Evolutionary conservation across 2,329 filamentous ascomycete genomes (phyloP).

Genomic region (Sporothrix protearum): DNA sequence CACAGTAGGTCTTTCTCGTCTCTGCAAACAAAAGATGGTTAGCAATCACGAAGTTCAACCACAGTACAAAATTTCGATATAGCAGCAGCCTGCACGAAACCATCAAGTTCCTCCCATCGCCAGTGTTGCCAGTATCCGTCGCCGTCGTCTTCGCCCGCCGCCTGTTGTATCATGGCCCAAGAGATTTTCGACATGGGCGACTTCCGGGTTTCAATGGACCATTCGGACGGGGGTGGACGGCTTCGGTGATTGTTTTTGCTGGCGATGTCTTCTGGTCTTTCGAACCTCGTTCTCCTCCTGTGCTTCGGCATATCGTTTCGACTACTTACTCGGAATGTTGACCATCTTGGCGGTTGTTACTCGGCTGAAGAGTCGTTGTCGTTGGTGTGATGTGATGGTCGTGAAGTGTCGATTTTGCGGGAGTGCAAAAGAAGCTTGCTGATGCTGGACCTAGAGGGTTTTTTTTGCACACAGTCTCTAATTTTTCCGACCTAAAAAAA

Average conservation of each 20-base stretch:
- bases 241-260: background rate
- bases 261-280: background rate
- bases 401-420: conserved; percentile 22
- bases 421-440: conserved; percentile 4
- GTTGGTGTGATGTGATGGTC: conserved; percentile 21
- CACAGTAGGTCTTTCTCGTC: conserved; percentile 32
- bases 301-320: background rate
- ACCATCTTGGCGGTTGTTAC: conserved; percentile 49
- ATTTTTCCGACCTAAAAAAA: conserved; percentile 24
- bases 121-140: background rate
- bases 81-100: background rate
- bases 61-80: background rate
- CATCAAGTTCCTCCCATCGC: background rate
- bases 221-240: background rate
- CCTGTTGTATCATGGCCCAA: background rate
- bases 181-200: background rate
- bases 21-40: conserved; percentile 24
- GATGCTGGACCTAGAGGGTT: conserved; percentile 5
- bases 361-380: conserved; percentile 16
- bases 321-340: conserved; percentile 65
- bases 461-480: conserved; percentile 19
- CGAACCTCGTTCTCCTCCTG: background rate
- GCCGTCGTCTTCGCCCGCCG: background rate
- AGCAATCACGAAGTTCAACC: conserved; percentile 18
- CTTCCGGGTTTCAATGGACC: background rate